Evolutionary conservation across 495 filamentous ascomycete genomes (phyloP).

Genomic region (Achaetomiella virescens): DNA sequence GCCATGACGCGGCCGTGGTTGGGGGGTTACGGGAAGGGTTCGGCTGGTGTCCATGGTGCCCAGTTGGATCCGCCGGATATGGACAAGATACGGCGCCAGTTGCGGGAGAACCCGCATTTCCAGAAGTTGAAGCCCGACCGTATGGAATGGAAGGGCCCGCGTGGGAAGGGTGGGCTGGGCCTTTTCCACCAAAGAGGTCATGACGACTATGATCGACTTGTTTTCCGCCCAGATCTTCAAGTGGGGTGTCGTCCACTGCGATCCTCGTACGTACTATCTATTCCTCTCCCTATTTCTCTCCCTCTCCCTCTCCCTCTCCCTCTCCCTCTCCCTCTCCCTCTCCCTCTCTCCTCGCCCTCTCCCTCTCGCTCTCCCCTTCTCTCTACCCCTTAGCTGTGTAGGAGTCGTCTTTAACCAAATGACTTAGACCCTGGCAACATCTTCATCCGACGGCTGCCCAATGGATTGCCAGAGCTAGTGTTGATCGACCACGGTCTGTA

Average conservation of each 20-base stretch:
- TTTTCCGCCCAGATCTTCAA: conserved; percentile 97
- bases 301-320: not conserved
- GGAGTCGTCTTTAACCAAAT: not conserved
- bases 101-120: conserved; percentile 39
- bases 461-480: conserved; percentile 78
- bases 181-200: conserved; percentile 74
- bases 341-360: not conserved
- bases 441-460: conserved; percentile 79
- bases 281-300: not conserved
- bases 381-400: not conserved
- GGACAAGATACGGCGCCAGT: conserved; percentile 33
- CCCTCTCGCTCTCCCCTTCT: not conserved
- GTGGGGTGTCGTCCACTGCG: conserved; percentile 89
- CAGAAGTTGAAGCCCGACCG: conserved; percentile 71
- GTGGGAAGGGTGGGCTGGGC: conserved; percentile 70
- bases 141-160: conserved; percentile 66
- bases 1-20: conserved; percentile 66
- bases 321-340: not conserved
- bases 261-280: conserved; percentile 51
- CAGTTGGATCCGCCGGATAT: conserved; percentile 51
- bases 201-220: conserved; percentile 92
- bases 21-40: conserved; percentile 67
- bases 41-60: conserved; percentile 67
- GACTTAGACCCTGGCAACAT: conserved; percentile 77
- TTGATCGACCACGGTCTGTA: conserved; percentile 97